Percentiles rank a stretch among this genome's conserved stretches.
Evolutionary conservation across 1,284 basidiomycete genomes (phyloP).

Genomic region (Marasmius oreades): DNA sequence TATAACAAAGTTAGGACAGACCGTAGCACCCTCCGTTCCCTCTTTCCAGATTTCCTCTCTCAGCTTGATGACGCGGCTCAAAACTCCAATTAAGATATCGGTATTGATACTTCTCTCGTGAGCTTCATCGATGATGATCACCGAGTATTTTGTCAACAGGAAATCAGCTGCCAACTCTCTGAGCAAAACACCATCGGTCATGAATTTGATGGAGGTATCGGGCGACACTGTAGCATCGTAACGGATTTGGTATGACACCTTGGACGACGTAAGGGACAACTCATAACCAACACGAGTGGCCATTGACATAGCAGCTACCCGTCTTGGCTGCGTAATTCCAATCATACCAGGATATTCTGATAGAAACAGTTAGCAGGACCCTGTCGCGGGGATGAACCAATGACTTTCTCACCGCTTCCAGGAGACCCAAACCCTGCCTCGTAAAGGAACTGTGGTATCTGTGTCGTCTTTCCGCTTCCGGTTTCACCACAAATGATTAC

Average conservation of each 20-base stretch:
- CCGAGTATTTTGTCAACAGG: slow-evolving; percentile 85
- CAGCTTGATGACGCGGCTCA: slow-evolving; percentile 88
- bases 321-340: slow-evolving; percentile 94
- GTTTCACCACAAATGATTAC: slow-evolving; percentile 96
- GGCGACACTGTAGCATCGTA: slow-evolving; percentile 93
- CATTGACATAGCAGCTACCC: slow-evolving; percentile 97
- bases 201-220: slow-evolving; percentile 95
- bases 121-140: slow-evolving; percentile 96
- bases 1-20: slow-evolving; percentile 22
- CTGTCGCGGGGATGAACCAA: not conserved
- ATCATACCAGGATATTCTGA: slow-evolving; percentile 97
- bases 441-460: slow-evolving; percentile 94
- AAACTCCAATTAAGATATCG: slow-evolving; percentile 93
- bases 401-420: slow-evolving; percentile 63
- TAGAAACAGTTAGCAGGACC: slow-evolving; percentile 9
- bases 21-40: slow-evolving; percentile 63
- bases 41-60: slow-evolving; percentile 88
- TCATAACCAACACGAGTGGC: slow-evolving; percentile 90
- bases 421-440: slow-evolving; percentile 94
- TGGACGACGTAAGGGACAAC: slow-evolving; percentile 74
- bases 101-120: slow-evolving; percentile 99
- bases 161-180: slow-evolving; percentile 94
- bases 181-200: slow-evolving; percentile 98
- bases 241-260: slow-evolving; percentile 95
- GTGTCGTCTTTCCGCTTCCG: slow-evolving; percentile 98